Evolutionary conservation across 2,329 filamentous ascomycete genomes (phyloP).

Genomic region (Colletotrichum viniferum): DNA sequence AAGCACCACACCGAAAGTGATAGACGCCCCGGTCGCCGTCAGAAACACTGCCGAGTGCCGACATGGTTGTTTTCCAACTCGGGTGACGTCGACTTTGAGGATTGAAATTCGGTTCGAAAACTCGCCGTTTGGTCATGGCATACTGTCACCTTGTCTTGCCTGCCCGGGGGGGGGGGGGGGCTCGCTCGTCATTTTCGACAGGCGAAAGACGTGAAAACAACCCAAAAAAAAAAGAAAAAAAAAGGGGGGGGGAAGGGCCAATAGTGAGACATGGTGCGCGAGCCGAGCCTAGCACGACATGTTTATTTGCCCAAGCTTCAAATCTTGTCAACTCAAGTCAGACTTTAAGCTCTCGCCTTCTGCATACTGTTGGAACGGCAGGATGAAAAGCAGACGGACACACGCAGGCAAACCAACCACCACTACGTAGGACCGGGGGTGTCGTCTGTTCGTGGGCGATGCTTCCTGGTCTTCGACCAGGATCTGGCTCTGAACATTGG

Average conservation of each 20-base stretch:
- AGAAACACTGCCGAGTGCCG: background rate
- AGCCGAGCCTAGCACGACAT: background rate
- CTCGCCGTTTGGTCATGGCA: background rate
- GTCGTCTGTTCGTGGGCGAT: background rate
- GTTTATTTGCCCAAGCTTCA: background rate
- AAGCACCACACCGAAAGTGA: background rate
- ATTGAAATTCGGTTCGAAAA: background rate
- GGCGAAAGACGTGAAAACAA: background rate
- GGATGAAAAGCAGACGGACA: background rate
- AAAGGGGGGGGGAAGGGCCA: too few species aligned
- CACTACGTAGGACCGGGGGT: background rate
- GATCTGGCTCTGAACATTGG: background rate
- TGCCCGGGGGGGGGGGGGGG: background rate
- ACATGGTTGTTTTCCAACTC: background rate
- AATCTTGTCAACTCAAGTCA: background rate
- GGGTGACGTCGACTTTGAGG: background rate
- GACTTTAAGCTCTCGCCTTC: background rate
- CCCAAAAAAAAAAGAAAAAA: background rate
- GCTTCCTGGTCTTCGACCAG: background rate
- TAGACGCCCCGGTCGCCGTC: background rate
- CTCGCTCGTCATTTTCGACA: background rate
- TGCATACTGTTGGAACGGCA: background rate
- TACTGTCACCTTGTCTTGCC: background rate
- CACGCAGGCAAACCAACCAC: background rate
- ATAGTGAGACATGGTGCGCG: background rate